Conservation (phyloP, 2,329 filamentous ascomycete species). For the Grosmannia serpens region DNA sequence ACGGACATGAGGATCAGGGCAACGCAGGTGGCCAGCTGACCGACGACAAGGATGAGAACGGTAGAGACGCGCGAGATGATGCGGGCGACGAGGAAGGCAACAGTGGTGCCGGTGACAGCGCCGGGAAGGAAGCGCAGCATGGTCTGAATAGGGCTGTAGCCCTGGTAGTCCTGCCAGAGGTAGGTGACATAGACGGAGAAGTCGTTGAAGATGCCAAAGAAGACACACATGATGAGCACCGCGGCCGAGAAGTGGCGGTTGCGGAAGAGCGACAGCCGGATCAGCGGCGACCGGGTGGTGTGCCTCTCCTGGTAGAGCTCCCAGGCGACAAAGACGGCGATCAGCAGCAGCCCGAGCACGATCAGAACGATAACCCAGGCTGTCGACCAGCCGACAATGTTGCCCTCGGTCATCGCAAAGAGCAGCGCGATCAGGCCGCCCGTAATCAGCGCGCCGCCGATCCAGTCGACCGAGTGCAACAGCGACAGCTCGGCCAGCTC, state of each 20-base stretch:
- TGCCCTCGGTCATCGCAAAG: conserved; percentile 57
- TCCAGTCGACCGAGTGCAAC: conserved; percentile 41
- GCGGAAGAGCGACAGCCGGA: conserved; percentile 52
- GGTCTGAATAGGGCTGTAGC: conserved; percentile 47
- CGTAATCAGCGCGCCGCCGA: conserved; percentile 51
- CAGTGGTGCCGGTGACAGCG: conserved; percentile 43
- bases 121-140: conserved; percentile 57
- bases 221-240: conserved; percentile 52
- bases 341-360: conserved; percentile 41
- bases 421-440: conserved; percentile 47
- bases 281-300: conserved; percentile 33
- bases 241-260: conserved; percentile 48
- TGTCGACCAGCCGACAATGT: conserved; percentile 53
- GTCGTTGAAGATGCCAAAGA: conserved; percentile 58
- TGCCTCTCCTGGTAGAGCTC: conserved; percentile 45
- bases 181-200: conserved; percentile 56
- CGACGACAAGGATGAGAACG: conserved; percentile 43
- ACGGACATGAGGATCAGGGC: conserved; percentile 46
- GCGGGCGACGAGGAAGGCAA: conserved; percentile 41
- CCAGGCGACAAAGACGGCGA: conserved; percentile 47
- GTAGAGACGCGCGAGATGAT: conserved; percentile 45
- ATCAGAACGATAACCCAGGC: conserved; percentile 50
- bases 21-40: conserved; percentile 43
- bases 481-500: background rate
- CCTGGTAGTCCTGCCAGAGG: conserved; percentile 57